Evolutionary conservation across 2,329 filamentous ascomycete genomes (phyloP), one percentile per base, ranked within the genome.

Genomic region (Tolypocladium nubicola): DNA sequence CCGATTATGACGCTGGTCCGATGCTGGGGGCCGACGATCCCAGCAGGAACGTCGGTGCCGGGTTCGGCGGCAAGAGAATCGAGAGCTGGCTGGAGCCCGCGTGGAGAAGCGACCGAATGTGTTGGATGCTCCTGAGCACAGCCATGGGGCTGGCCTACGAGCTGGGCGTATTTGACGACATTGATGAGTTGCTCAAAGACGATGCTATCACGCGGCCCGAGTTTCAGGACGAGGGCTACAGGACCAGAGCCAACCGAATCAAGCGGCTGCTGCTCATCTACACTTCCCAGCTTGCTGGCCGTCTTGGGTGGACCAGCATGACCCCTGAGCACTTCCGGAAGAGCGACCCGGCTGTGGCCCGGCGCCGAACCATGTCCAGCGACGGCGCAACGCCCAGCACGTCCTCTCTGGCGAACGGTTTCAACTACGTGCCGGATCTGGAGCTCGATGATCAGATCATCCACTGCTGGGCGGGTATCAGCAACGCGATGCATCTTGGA

Each of bases 1-100:
- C 87, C 5, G 77, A 78, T 43, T 82, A 82, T 54, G 79, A 84
- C 33, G 74, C 76, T 7, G 76, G 63, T 6, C 73, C 76, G 30
- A 65, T 70, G 14, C 71, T 73, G 55, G 74, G 73, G 71, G 59
- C 66, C 8, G 68, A 70, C 26, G 70, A 73, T n/a, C 61, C 64
- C 26, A 63, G 61, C 8, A 67, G 65, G 23, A 67, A 65, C 4
- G 58, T 69, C 4, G 71, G 71, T 4, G 81, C 80, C 37, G 83
- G 84, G n/a, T 81, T 90, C 23, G 89, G 90, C 50, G 90, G 90
- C 11, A 87, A 89, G 69, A 80, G 91, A 35, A 94, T 97, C 61
- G 91, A 96, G 68, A 93, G 90, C 69, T 97, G 94, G 90, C 83
- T 97, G 4, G 94, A 99, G 70, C 94, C 94, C 2, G 93, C 90